A percentile compares a stretch with the other conserved stretches of the same genome.
Conservation (phyloP, 2,329 filamentous ascomycete genomes). For the Beauveria asiatica region DNA sequence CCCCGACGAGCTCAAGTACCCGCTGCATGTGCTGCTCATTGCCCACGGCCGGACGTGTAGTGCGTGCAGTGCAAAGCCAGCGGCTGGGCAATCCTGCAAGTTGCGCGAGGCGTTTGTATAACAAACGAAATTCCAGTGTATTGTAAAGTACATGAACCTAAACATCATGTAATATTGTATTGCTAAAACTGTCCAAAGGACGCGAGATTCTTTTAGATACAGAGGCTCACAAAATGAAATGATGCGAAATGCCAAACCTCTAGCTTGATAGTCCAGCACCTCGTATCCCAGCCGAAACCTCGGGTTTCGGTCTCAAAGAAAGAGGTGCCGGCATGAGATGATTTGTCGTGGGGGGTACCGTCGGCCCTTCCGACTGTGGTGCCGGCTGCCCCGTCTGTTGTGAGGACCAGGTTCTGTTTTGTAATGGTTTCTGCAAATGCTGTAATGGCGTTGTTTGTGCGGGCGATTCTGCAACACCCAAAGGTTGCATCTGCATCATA, state of each 20-base stretch:
- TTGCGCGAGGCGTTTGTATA: not conserved
- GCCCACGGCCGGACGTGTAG: slow-evolving; percentile 36
- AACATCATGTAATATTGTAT: not conserved
- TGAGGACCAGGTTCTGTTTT: not conserved
- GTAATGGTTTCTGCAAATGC: not conserved
- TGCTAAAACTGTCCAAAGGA: not conserved
- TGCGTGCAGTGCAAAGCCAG: slow-evolving; percentile 31
- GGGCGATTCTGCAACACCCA: not conserved
- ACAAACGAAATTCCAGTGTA: not conserved
- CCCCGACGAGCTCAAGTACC: slow-evolving; percentile 41
- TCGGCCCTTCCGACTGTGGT: not conserved
- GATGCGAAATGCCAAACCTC: not conserved
- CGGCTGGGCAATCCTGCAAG: not conserved
- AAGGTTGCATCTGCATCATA: not conserved
- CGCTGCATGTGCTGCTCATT: slow-evolving; percentile 40
- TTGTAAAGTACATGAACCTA: not conserved
- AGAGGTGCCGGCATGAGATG: slow-evolving; percentile 1
- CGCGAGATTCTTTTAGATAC: not conserved
- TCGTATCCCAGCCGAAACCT: not conserved
- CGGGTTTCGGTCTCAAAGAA: not conserved
- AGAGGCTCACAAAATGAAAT: not conserved
- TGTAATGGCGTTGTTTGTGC: not conserved
- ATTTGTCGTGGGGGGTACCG: not conserved
- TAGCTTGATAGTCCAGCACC: not conserved
- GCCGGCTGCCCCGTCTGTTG: not conserved